These are phyloP conservation scores for Murraya koenigii DNA, from an alignment of 345 rosid genomes.

Conservation along the genomic window DNA sequence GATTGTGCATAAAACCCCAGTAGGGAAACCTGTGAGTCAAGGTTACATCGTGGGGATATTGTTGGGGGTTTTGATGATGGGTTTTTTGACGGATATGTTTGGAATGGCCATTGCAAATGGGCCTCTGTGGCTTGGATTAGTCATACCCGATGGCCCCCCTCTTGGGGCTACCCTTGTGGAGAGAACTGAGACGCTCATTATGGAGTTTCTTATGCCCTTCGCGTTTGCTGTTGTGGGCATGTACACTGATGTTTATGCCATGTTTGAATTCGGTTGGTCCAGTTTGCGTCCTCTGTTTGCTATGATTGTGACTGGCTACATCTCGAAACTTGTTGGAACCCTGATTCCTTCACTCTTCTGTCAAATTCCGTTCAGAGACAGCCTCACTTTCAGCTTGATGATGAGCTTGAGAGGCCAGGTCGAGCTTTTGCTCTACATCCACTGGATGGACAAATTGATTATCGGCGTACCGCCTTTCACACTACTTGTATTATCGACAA, in stretches of 20 bases:
- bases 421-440: constrained; percentile 46
- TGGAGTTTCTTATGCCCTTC: constrained; percentile 62
- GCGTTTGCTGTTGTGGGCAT: constrained; percentile 53
- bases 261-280: constrained; percentile 39
- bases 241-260: constrained; percentile 37
- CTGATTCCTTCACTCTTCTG: constrained; percentile 27
- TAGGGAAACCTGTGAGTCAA: constrained; percentile 53
- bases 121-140: constrained; percentile 56
- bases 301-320: constrained; percentile 34
- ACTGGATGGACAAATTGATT: constrained; percentile 65
- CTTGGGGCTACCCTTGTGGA: constrained; percentile 51
- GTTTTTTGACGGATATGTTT: constrained; percentile 64
- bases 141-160: constrained; percentile 70
- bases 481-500: constrained; percentile 38
- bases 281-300: constrained; percentile 40
- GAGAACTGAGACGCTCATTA: constrained; percentile 50
- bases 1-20: constrained; percentile 52
- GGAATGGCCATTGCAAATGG: constrained; percentile 63
- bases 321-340: constrained; percentile 37
- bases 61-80: constrained; percentile 39
- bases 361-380: constrained; percentile 44
- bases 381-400: constrained; percentile 56
- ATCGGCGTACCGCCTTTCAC: constrained; percentile 33
- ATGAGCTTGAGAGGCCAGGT: constrained; percentile 68
- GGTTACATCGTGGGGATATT: constrained; percentile 40